Base-by-base conservation (phyloP, 495 filamentous ascomycete species). In the Cairneyella variabilis region DNA sequence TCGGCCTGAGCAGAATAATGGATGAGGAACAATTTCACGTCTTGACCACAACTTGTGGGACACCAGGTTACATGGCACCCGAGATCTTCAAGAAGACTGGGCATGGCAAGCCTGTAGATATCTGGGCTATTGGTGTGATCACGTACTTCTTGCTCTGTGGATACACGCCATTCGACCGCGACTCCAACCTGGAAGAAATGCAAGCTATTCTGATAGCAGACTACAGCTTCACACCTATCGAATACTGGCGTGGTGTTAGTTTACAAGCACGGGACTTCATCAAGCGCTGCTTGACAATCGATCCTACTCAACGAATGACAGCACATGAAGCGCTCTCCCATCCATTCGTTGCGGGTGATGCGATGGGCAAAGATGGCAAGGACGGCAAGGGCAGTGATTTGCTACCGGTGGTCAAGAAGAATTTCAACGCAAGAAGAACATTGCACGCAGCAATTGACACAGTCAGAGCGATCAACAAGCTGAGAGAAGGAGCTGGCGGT, bases 1-100 rank as follows among this genome's bases (percentile, higher is more conserved):
- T 98, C 63, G 93, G 93, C 8, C 73, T 98, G 27, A 89, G 83
- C 11, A 76, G 93, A 37, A 97, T 98, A 69, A 97, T 98, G 91
- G 95, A 98, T 66, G 95, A 97, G 71, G 91, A 97, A 69, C 89
- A 97, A 64, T 97, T 98, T 67, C 95, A 97, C 64, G 91, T 97
- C 22, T 72, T 98, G 30, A 98, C 95, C 3, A 98, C 93, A 1
- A 98, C 93, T 3, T 98, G 93, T 64, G 93, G 93, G 27, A 98
- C 93, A 6, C 93, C 93, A 0, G 95, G 95, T 25, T 98, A 98
- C 70, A 98, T 91, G 88, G 88, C 88, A 16, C 93, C 93, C 2
- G 93, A 99, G 66, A 91, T 99, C 53, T 78, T 97, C 47, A 85
- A 88, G 61, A 91, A 88, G 64, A 86, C 86, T 23, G 91, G 91